These are phyloP conservation scores for Colletotrichum acutatum DNA, from an alignment of 2,329 filamentous ascomycete species.

Conservation along the genomic window DNA sequence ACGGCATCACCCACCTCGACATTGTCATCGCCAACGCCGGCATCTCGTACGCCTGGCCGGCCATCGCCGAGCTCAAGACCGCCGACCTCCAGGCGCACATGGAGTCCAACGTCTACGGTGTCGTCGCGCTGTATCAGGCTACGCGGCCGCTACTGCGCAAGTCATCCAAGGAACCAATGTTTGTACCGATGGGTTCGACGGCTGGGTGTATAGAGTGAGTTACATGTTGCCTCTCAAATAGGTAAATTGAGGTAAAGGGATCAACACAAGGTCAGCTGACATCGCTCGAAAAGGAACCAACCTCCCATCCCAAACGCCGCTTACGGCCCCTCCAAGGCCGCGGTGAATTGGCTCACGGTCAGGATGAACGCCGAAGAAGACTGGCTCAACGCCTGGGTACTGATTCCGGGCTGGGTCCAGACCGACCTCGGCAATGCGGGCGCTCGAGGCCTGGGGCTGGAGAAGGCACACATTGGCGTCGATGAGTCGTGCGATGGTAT, in stretches of 20 bases:
- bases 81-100: slow-evolving; percentile 51
- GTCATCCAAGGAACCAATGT: neutral
- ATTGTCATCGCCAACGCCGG: slow-evolving; percentile 65
- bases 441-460: neutral
- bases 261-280: neutral
- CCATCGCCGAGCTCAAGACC: slow-evolving; percentile 45
- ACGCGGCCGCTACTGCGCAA: slow-evolving; percentile 41
- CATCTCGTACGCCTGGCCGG: slow-evolving; percentile 46
- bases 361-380: slow-evolving; percentile 21
- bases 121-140: slow-evolving; percentile 38
- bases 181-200: neutral
- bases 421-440: slow-evolving; percentile 22
- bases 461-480: slow-evolving; percentile 8
- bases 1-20: slow-evolving; percentile 56
- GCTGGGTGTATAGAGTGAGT: slow-evolving; percentile 1
- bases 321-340: slow-evolving; percentile 21
- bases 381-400: slow-evolving; percentile 14
- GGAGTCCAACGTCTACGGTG: slow-evolving; percentile 48
- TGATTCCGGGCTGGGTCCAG: slow-evolving; percentile 11
- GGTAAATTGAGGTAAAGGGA: too few species aligned
- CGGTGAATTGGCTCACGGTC: slow-evolving; percentile 7
- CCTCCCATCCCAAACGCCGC: slow-evolving; percentile 6
- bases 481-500: slow-evolving; percentile 26
- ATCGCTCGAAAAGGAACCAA: neutral
- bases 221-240: too few species aligned